Base-by-base conservation (phyloP, 768 basidiomycete genomes). In the Jaapia argillacea region DNA sequence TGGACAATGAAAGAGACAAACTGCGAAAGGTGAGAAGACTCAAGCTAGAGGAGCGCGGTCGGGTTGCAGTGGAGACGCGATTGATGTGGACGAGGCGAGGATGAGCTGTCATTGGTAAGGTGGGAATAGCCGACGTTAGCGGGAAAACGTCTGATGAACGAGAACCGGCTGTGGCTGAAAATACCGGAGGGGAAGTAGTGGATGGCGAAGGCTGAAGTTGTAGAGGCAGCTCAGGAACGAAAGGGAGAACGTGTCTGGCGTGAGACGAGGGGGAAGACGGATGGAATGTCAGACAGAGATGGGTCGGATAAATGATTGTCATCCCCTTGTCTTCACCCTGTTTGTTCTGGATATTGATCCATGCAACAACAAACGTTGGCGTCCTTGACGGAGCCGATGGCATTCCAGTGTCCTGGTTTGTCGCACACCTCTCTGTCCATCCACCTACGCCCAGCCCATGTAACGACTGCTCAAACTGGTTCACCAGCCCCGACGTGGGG, bases 261-360 rank as follows among this genome's bases (percentile, higher is more conserved):
- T 67, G 68, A 6, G 48, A 40, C 43, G 59, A 58, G 20, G 59
- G 56, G 44, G 67, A 55, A 37, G 62, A 52, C 13, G 65, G 58
- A 48, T 51, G 66, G 58, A 58, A 70, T n/a, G 58, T 64, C 62
- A 58, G 67, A 49, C 79, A 83, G 3, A 89, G 71, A 1, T 66
- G 59, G 2, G 71, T 60, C 1, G 87, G 86, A 67, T 85, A 89
- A 48, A 88, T 76, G 40, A 83, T 65, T n/a, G 72, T 66, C 24
- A 85, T 63, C 1, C 85, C 85, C 51, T 86, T 87, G 50, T 85
- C 83, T 56, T 88, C 85, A 24, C 82, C 84, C 49, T 82, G 84
- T 48, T 73, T 79, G 52, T 85, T 85, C 58, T 85, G 75, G 16
- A 88, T 80, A 24, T 70, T 72, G 27, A 87, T 68, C 79, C 81